Evolutionary conservation across 2,329 filamentous ascomycete genomes (phyloP).

Genomic region (Claviceps sp.): DNA sequence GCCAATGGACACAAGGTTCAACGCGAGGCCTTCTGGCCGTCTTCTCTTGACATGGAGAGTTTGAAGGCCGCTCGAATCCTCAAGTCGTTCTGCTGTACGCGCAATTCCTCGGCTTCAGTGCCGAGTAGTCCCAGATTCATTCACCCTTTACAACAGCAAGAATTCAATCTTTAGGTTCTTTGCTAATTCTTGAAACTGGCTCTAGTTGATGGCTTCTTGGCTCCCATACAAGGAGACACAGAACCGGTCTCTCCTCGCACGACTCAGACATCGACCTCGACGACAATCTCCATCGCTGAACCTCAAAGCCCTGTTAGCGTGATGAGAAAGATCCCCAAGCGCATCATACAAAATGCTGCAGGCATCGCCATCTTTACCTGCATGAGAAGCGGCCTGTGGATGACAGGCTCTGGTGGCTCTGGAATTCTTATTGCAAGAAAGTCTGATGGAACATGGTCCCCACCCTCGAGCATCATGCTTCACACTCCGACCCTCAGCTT

Average conservation of each 20-base stretch:
- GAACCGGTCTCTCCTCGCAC: background rate
- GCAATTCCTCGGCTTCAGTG: background rate
- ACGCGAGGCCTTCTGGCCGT: conserved; percentile 70
- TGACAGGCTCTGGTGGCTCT: conserved; percentile 81
- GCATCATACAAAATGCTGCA: conserved; percentile 78
- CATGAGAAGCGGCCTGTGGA: conserved; percentile 85
- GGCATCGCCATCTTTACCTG: conserved; percentile 90
- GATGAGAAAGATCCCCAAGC: conserved; percentile 69
- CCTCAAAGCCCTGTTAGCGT: conserved; percentile 41
- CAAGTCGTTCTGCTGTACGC: conserved; percentile 72
- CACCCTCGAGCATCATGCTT: conserved; percentile 78
- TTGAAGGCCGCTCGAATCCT: conserved; percentile 85
- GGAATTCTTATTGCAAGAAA: conserved; percentile 75
- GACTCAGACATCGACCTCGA: conserved; percentile 16
- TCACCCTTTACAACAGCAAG: background rate
- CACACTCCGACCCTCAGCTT: conserved; percentile 86
- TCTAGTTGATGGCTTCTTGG: conserved; percentile 43
- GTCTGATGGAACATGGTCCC: conserved; percentile 80
- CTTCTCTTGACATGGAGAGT: conserved; percentile 73
- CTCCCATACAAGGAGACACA: conserved; percentile 21
- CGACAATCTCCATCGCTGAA: conserved; percentile 3
- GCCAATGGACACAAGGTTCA: conserved; percentile 21
- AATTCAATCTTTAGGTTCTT: background rate
- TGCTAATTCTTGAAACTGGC: background rate
- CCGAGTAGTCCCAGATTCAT: background rate